Evolutionary conservation across 192 early-diverging fungal genomes (phyloP).

Genomic region (Tieghemiomyces parasiticus): DNA sequence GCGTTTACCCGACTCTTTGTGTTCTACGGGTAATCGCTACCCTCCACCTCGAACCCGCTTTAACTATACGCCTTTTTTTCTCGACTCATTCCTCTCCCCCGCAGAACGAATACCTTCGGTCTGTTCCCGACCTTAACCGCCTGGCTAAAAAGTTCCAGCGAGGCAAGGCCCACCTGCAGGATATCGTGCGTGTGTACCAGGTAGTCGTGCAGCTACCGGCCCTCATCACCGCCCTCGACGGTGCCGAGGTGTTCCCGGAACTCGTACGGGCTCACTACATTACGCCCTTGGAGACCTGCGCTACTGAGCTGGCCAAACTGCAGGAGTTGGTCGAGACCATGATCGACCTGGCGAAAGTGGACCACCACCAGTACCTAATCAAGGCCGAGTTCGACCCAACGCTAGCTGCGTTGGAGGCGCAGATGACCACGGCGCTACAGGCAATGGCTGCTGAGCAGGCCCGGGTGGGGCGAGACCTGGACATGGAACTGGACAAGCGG

Average conservation of each 20-base stretch:
- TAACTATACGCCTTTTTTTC: too few species aligned
- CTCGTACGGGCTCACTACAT: constrained; percentile 40
- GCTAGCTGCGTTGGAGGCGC: constrained; percentile 20
- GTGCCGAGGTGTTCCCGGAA: constrained; percentile 15
- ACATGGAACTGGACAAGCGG: constrained; percentile 69
- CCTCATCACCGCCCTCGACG: constrained; percentile 41
- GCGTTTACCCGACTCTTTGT: too few species aligned
- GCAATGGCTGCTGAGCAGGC: constrained; percentile 45
- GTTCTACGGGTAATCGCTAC: too few species aligned
- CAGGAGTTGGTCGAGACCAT: constrained; percentile 80
- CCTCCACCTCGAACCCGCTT: too few species aligned
- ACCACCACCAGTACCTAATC: constrained; percentile 76
- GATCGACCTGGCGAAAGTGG: constrained; percentile 71
- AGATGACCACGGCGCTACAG: constrained; percentile 35
- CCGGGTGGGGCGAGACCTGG: constrained; percentile 38
- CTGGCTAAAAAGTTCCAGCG: constrained; percentile 73
- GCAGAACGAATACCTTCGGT: constrained; percentile 55
- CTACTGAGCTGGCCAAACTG: constrained; percentile 41
- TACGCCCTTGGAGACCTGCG: constrained; percentile 30
- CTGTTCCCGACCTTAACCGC: constrained; percentile 78
- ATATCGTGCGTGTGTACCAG: constrained; percentile 84
- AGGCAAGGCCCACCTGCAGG: constrained; percentile 62
- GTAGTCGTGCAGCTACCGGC: constrained; percentile 53
- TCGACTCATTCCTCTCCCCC: neutral
- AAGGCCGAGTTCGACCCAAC: constrained; percentile 67